Evolutionary conservation across 805 yeast species (phyloP).

Genomic region (Cyberlindnera euphorbiiphila): DNA sequence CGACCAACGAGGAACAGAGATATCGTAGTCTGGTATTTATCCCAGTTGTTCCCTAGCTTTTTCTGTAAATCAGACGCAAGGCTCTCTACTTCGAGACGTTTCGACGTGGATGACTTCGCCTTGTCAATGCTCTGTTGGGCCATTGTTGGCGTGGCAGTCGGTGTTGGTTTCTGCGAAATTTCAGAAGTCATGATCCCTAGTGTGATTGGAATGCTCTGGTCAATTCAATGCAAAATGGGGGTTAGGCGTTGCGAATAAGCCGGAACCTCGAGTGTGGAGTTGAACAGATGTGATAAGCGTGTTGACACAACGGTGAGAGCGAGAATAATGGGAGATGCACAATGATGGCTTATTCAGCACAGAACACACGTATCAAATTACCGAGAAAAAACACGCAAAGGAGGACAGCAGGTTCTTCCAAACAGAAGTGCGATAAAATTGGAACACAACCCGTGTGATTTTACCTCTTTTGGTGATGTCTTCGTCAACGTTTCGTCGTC

Average conservation of each 20-base stretch:
- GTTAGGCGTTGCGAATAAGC: neutral
- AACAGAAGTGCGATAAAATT: neutral
- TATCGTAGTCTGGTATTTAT: slow-evolving; percentile 73
- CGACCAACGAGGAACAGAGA: slow-evolving; percentile 76
- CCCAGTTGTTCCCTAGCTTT: slow-evolving; percentile 76
- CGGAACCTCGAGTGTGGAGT: too few species aligned
- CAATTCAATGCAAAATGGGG: neutral
- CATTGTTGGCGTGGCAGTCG: slow-evolving; percentile 14
- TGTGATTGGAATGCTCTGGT: neutral
- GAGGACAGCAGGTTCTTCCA: neutral
- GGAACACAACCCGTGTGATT: neutral
- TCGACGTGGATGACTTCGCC: slow-evolving; percentile 7
- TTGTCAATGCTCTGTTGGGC: slow-evolving; percentile 14
- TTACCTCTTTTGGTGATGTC: slow-evolving; percentile 6
- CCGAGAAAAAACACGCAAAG: neutral
- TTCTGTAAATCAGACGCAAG: slow-evolving; percentile 72
- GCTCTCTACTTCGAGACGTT: slow-evolving; percentile 55
- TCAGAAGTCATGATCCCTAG: slow-evolving; percentile 10
- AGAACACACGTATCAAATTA: neutral
- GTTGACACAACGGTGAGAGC: slow-evolving; percentile 10
- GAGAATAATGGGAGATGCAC: slow-evolving; percentile 3
- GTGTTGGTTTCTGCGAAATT: slow-evolving; percentile 12
- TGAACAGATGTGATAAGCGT: neutral
- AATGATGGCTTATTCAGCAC: neutral
- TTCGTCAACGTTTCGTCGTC: slow-evolving; percentile 1